These are phyloP conservation scores for Cladophialophora immunda DNA, from an alignment of 2,329 filamentous ascomycete genomes.

Conservation along the genomic window DNA sequence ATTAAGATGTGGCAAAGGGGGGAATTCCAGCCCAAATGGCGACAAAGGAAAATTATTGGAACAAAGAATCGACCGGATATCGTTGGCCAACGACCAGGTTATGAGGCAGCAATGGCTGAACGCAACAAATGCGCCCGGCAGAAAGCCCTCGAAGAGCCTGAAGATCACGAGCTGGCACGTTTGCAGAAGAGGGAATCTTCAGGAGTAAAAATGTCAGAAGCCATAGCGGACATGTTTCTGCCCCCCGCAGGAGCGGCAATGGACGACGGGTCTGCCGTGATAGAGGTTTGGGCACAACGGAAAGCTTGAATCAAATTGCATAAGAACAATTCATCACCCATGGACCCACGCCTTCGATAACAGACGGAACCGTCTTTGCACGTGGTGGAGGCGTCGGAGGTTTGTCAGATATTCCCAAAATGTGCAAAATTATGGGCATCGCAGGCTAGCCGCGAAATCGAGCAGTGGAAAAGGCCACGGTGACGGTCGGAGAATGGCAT, in stretches of 20 bases:
- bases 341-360: conserved; percentile 22
- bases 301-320: conserved; percentile 7
- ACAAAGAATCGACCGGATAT: conserved; percentile 7
- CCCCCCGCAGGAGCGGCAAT: not conserved
- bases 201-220: conserved; percentile 5
- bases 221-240: not conserved
- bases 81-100: not conserved
- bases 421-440: not conserved
- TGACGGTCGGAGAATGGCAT: not conserved
- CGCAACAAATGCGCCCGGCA: not conserved
- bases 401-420: conserved; percentile 14
- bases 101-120: not conserved
- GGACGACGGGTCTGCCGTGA: not conserved
- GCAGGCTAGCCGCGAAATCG: not conserved
- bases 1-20: conserved; percentile 9
- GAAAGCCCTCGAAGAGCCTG: conserved; percentile 2
- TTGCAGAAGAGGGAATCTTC: not conserved
- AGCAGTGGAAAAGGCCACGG: conserved; percentile 15
- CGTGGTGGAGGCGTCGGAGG: conserved; percentile 20
- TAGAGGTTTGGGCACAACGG: not conserved
- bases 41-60: conserved; percentile 13
- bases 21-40: conserved; percentile 1
- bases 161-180: not conserved
- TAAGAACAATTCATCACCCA: conserved; percentile 1
- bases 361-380: conserved; percentile 12